A percentile compares a stretch with the other conserved stretches of the same genome.
Evolutionary conservation across 192 early-diverging fungal species (phyloP).

Genomic region (Podila epicladia): DNA sequence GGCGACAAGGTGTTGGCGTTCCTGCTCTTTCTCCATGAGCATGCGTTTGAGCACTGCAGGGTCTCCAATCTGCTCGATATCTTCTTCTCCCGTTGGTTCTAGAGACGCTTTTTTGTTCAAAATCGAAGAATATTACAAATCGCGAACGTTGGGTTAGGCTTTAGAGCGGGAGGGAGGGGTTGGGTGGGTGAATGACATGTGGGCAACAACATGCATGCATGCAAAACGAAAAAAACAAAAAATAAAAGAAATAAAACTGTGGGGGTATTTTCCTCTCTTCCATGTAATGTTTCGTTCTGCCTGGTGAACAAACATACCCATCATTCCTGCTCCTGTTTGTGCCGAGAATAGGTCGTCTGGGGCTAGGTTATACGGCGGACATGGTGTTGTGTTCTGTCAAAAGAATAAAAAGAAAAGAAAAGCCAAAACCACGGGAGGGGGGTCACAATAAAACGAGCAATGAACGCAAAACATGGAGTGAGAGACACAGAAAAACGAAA

Average conservation of each 20-base stretch:
- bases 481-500: background rate
- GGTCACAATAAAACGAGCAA: background rate
- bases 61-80: slow-evolving; percentile 37
- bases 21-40: slow-evolving; percentile 61
- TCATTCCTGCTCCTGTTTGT: slow-evolving; percentile 1
- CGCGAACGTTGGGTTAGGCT: no score
- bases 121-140: background rate
- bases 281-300: background rate
- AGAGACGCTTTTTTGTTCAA: background rate
- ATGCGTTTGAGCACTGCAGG: slow-evolving; percentile 42
- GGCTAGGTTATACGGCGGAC: slow-evolving; percentile 45
- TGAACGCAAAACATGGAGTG: background rate
- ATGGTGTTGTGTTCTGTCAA: slow-evolving; percentile 15
- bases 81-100: background rate
- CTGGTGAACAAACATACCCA: slow-evolving; percentile 6
- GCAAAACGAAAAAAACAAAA: no score
- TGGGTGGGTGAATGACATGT: no score
- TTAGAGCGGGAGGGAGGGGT: no score
- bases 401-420: background rate
- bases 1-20: slow-evolving; percentile 58
- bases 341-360: slow-evolving; percentile 44
- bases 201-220: no score
- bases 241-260: background rate
- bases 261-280: background rate
- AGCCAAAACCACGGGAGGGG: no score